Evolutionary conservation across 306 rosid species (phyloP), one percentile per base, ranked within the genome.

Genomic region (Pueraria montana): DNA sequence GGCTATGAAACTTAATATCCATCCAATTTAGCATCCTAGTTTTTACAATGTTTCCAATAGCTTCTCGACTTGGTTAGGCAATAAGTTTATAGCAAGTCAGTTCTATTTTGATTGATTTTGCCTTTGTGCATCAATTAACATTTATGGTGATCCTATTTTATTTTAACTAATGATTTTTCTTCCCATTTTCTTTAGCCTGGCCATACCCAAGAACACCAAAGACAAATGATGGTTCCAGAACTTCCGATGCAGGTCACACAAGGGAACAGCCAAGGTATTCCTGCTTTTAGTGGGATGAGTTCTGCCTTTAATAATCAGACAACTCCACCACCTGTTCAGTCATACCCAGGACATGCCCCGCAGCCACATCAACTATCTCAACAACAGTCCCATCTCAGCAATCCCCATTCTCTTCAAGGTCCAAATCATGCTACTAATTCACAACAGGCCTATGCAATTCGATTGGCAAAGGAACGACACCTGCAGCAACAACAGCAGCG

Each of bases 181-280:
- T 8, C 48, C 14, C 58, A 24, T 36, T 80, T 34, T 70, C 65
- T 53, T 80, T 86, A 96, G 97, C 95, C 97, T 85, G 98, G 91
- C 64, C 98, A 90, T 77, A 94, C 87, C 85, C 89, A 84, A 32
- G 98, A 93, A 83, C 96, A 94, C 85, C 98, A 91, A 85, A 91
- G 95, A 91, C 97, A 91, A 87, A 87, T 89, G 87, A 84, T 89
- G 92, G 91, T 82, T 85, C 94, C 97, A 1, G 98, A 96, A 86
- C 93, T 84, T 80, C 94, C 84, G 46, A 87, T 92, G 91, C 99
- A 90, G 89, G 97, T 55, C 63, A 79, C 89, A 6, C 96, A 91
- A 72, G 98, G 93, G 84, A 94, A 80, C 89, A 86, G 88, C 80
- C 96, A 91, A 89, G 91, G 95, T 49, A 72, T 87, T 83, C 80